Evolutionary conservation across 306 rosid genomes (phyloP).

Genomic region (Cucurbita moschata): DNA sequence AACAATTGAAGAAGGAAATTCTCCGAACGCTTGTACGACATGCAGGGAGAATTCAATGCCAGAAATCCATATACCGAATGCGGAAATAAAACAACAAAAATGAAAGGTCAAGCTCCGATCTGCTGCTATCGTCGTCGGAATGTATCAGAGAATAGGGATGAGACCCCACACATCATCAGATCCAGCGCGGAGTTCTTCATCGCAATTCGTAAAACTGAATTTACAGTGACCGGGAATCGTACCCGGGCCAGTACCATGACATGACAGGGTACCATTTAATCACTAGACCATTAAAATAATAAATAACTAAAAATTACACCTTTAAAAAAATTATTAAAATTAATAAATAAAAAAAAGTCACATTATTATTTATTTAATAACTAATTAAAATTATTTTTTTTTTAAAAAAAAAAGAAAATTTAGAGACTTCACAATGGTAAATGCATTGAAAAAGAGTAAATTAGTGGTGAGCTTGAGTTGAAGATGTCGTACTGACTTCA

Average conservation of each 20-base stretch:
- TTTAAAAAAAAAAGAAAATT: no score
- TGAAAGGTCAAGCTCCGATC: not conserved
- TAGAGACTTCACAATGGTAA: no score
- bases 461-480: no score
- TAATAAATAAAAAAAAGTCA: no score
- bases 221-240: slow-evolving; percentile 27
- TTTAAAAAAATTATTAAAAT: no score
- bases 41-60: not conserved
- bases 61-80: not conserved
- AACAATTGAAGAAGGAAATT: not conserved
- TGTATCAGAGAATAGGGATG: not conserved
- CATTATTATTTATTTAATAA: no score
- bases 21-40: not conserved
- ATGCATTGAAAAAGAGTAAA: no score
- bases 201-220: not conserved
- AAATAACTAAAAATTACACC: no score
- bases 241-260: slow-evolving; percentile 52
- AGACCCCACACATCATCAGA: not conserved
- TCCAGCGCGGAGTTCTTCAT: not conserved
- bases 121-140: not conserved
- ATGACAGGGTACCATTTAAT: slow-evolving; percentile 86
- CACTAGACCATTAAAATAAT: slow-evolving; percentile 49
- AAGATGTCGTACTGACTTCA: no score
- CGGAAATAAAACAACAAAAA: no score
- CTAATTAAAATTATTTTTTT: no score